Conservation (phyloP, 2,329 filamentous ascomycete genomes). For the Alternaria ventricosa region DNA sequence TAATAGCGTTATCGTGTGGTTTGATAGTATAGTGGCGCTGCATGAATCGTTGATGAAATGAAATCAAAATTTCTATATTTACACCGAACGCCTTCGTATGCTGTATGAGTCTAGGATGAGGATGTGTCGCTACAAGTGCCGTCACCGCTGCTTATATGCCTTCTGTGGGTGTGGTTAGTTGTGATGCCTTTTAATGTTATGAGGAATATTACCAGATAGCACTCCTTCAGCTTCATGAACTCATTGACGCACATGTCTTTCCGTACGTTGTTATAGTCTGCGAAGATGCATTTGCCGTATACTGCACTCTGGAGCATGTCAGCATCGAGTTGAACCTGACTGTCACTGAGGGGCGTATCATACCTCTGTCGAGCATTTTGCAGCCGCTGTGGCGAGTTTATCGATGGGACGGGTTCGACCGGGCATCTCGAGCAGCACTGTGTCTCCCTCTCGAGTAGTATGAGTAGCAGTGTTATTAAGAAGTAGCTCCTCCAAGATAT, state of each 20-base stretch:
- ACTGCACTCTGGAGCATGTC: conserved; percentile 67
- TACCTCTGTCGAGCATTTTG: conserved; percentile 72
- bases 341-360: conserved; percentile 15
- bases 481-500: neutral
- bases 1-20: conserved; percentile 43
- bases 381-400: conserved; percentile 69
- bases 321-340: neutral
- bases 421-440: conserved; percentile 30
- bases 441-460: neutral
- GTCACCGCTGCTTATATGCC: conserved; percentile 42
- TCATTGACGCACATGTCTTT: conserved; percentile 90
- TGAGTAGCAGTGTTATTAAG: neutral
- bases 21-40: neutral
- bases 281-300: conserved; percentile 90
- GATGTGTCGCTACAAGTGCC: neutral
- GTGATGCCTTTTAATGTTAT: neutral
- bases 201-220: conserved; percentile 72
- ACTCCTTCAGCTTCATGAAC: conserved; percentile 85
- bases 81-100: neutral
- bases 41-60: conserved; percentile 21
- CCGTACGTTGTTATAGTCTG: conserved; percentile 86
- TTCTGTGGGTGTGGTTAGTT: conserved; percentile 14
- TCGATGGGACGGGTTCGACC: conserved; percentile 67
- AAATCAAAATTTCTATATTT: conserved; percentile 7
- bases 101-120: neutral